phyloP scores from a whole-genome alignment of 345 rosid genomes.

The Euphorbia peplus region DNA sequence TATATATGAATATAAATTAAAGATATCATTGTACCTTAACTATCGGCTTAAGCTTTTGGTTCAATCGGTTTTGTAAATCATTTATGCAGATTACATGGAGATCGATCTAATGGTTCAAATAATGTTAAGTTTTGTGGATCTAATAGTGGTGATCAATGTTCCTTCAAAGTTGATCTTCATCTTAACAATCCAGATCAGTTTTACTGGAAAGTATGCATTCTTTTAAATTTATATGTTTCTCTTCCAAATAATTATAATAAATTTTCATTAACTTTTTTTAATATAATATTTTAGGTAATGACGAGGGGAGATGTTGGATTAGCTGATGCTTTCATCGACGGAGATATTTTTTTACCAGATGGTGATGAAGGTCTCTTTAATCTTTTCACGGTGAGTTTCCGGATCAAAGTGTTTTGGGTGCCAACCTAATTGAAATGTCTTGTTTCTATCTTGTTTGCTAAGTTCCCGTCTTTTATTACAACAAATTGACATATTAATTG shows the following conservation, averaged over 20 bases:
- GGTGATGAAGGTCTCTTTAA: slow-evolving; percentile 62
- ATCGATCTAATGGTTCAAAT: slow-evolving; percentile 78
- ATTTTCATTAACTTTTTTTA: no score
- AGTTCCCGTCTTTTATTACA: no score
- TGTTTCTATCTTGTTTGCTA: no score
- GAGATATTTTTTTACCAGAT: slow-evolving; percentile 65
- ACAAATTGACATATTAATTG: neutral
- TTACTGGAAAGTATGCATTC: slow-evolving; percentile 70
- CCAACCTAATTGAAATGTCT: no score
- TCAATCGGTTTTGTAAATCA: no score
- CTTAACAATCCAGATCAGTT: slow-evolving; percentile 71
- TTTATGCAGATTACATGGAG: slow-evolving; percentile 55
- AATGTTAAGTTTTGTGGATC: slow-evolving; percentile 59
- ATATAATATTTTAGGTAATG: slow-evolving; percentile 59
- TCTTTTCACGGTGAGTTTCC: slow-evolving; percentile 1
- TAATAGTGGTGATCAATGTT: slow-evolving; percentile 28
- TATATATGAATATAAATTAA: neutral
- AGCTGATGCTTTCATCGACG: slow-evolving; percentile 78
- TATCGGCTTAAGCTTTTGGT: no score
- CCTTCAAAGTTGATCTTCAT: slow-evolving; percentile 44
- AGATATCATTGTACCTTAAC: no score
- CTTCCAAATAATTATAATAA: no score
- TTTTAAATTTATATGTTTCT: no score
- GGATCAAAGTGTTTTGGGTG: no score
- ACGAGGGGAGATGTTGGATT: slow-evolving; percentile 83